Base-by-base conservation (phyloP, 257 asterid species). In the Nicotiana otophora region DNA sequence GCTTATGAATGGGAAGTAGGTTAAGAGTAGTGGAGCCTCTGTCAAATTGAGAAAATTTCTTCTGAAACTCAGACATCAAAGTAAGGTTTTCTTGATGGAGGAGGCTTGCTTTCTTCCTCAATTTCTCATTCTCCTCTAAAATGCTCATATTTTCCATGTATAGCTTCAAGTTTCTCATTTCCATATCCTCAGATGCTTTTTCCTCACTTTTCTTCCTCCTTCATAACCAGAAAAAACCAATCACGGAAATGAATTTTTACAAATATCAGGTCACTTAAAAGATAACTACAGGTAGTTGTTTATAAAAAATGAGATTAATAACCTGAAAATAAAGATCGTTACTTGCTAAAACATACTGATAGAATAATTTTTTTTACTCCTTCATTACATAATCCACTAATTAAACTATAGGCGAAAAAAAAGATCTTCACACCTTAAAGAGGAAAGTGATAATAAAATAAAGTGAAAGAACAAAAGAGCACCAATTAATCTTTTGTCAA, bases 81-180 rank as follows among this genome's bases (percentile, higher is more conserved):
- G 88, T 92, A 80, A 89, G 87, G 81, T 91, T 94, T 88, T 94
- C 93, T 83, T 91, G 93, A 82, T 87, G 91, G 23, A 94, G 91
- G 8, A 90, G 81, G 70, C 63, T 75, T 11, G 97, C 97, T 39
- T 89, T 86, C 86, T 87, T 87, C 88, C 93, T 91, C 83, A 94
- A 77, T 68, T 87, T 90, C 33, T 92, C 93, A 81, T 94, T 94
- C 84, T 91, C 96, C 83, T 88, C 83, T 62, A 89, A 42, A 42
- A 94, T 94, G 82, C 87, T 92, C 67, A 91, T 89, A 81, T 94
- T 94, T 90, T 92, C 91, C 84, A 94, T 89, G 86, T 88, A 92
- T 20, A 94, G 85, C 91, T 88, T 90, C 91, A 94, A 65, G 76
- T 94, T 94, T 93, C 87, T 88, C 83, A 89, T 6, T n/a, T 87